phyloP scores from a whole-genome alignment of 2,329 filamentous ascomycete genomes.

The Penicillium sp. region DNA sequence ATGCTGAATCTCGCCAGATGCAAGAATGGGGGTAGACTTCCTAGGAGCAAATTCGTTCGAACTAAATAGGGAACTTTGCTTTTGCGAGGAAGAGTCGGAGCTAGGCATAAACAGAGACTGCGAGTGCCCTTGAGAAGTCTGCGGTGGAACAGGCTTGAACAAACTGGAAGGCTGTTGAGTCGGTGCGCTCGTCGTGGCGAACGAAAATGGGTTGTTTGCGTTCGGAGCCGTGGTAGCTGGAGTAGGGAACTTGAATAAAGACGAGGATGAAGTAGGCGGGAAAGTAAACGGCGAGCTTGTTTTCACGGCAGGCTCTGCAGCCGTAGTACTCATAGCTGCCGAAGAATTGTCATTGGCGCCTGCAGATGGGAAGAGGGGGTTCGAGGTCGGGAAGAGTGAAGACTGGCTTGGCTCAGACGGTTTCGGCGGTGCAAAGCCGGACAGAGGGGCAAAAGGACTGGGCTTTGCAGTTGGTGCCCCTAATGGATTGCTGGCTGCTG shows the following conservation, averaged over 20 bases:
- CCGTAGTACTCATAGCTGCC: not conserved
- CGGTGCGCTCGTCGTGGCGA: not conserved
- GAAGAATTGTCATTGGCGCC: not conserved
- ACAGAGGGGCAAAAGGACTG: conserved; percentile 4
- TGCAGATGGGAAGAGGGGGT: not conserved
- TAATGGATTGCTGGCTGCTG: not conserved
- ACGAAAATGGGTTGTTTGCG: not conserved
- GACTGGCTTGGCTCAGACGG: not conserved
- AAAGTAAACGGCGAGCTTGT: not conserved
- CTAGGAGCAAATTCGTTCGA: not conserved
- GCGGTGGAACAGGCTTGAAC: not conserved
- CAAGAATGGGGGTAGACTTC: not conserved
- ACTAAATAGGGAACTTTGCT: not conserved
- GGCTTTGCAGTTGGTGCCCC: not conserved
- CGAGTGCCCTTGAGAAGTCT: not conserved
- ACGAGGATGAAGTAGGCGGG: not conserved
- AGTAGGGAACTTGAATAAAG: not conserved
- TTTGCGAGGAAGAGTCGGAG: not conserved
- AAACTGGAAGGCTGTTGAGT: not conserved
- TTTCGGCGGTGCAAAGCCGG: conserved; percentile 1
- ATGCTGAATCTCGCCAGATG: not conserved
- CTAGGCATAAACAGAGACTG: not conserved
- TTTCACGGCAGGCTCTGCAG: not conserved
- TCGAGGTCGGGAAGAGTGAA: not conserved
- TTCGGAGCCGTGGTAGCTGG: not conserved